Evolutionary conservation across 306 rosid species (phyloP), one percentile per base, ranked within the genome.

Genomic region (Dryas drummondii): DNA sequence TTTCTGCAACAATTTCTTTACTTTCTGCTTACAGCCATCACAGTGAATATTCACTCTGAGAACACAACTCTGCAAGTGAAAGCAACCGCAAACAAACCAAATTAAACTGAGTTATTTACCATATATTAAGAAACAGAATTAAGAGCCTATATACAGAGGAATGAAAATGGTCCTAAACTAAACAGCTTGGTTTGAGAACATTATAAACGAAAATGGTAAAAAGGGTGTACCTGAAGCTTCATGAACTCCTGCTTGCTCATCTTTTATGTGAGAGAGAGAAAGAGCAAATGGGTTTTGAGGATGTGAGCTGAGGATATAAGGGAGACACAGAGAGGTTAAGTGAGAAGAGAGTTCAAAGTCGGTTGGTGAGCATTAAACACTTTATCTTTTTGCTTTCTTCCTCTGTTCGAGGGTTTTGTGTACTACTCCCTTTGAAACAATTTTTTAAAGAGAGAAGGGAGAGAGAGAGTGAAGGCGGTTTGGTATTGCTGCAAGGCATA

Each of bases 11-110:
- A 81, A 54, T 87, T 94, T 94, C 92, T 68, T 85, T 1, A 94
- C 96, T 86, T 90, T 90, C 71, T 89, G 85, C 74, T 81, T 88
- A 81, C 97, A 94, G 4, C 97, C 99, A 27, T 90, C 96, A 26
- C 99, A 94, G 83, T 90, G 89, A 74, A 94, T 92, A 68, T 88
- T 89, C 0, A 94, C 97, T 70, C 86, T 87, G 54, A 90, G 91
- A 72, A 86, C 86, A 74, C 87, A 94, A 73, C 80, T 89, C 99
- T 92, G 84, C 74, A 83, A 44, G 66, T 10, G 32, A 70, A 76
- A 68, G 9, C n/a, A 42, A 83, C 49, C n/a, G 42, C 26, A 66
- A 51, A 52, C 61, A 50, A 70, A 64, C 60, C 45, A 64, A 67
- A 49, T 19, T 51, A 41, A 27, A 16, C 49, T 15, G 66, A 53